Conservation (phyloP, 306 rosid genomes). For the Cucurbita ficifolia region DNA sequence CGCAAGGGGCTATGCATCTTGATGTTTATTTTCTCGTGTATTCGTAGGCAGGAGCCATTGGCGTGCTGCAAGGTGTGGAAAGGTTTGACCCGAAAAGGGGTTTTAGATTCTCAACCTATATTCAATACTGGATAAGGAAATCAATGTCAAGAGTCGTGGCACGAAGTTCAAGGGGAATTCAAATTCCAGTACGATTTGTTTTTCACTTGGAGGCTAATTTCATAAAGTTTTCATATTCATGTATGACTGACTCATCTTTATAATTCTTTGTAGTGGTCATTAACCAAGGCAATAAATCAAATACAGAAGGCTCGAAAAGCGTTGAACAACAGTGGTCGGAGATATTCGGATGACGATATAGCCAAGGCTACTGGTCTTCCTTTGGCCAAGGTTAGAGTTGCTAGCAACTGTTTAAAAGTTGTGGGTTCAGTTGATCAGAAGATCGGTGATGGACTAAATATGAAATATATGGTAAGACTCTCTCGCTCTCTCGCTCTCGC, state of each 20-base stretch:
- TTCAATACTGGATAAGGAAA: conserved; percentile 81
- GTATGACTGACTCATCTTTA: conserved; percentile 23
- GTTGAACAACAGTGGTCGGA: conserved; percentile 22
- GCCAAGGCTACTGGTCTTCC: conserved; percentile 77
- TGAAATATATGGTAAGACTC: conserved; percentile 47
- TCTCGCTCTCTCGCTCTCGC: not conserved
- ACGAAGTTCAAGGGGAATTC: conserved; percentile 48
- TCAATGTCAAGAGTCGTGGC: conserved; percentile 64
- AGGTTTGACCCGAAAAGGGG: conserved; percentile 74
- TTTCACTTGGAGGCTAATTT: not conserved
- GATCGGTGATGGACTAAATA: conserved; percentile 28
- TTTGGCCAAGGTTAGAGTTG: conserved; percentile 61
- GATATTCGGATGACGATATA: conserved; percentile 46
- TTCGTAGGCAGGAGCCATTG: conserved; percentile 60
- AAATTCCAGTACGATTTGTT: conserved; percentile 51
- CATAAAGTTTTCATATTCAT: conserved; percentile 1
- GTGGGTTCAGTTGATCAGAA: conserved; percentile 71
- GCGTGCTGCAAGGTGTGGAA: conserved; percentile 85
- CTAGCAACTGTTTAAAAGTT: conserved; percentile 54
- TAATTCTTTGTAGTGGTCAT: conserved; percentile 36
- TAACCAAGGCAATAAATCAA: conserved; percentile 57
- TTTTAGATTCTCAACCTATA: conserved; percentile 79
- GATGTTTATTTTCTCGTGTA: not conserved
- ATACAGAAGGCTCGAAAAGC: conserved; percentile 58
- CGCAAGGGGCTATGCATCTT: not conserved